Conservation (phyloP, 352 stramenopile species). For the Saprolegnia diclina region DNA sequence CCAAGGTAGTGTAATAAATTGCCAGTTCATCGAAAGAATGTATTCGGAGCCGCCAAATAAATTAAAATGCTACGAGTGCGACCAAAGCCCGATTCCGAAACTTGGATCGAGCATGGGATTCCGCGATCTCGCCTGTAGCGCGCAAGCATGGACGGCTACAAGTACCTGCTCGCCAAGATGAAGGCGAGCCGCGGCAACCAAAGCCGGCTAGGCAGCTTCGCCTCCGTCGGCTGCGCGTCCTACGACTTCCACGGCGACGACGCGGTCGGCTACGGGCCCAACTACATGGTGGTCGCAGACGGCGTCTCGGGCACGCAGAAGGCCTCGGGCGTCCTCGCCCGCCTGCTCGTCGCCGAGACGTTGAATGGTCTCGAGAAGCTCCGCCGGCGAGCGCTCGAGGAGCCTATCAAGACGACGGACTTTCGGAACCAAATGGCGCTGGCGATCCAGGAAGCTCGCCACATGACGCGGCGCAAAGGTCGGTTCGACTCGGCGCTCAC, state of each 20-base stretch:
- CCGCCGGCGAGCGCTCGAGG: constrained; percentile 41
- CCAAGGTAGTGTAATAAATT: too few species aligned
- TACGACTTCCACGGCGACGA: constrained; percentile 84
- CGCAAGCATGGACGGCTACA: constrained; percentile 23
- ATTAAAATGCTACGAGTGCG: too few species aligned
- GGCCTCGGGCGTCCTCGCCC: constrained; percentile 68
- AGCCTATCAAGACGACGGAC: constrained; percentile 48
- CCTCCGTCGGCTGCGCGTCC: constrained; percentile 64
- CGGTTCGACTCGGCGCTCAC: constrained; percentile 79
- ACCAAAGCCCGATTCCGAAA: too few species aligned
- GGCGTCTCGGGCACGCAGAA: constrained; percentile 83
- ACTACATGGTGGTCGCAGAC: constrained; percentile 83
- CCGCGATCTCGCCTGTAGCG: neutral
- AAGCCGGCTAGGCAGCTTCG: constrained; percentile 39
- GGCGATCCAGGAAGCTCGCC: constrained; percentile 66
- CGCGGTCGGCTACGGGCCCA: constrained; percentile 72
- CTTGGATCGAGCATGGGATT: neutral
- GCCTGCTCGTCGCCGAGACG: constrained; percentile 72
- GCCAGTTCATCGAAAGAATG: too few species aligned
- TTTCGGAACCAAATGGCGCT: constrained; percentile 61
- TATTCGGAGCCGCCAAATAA: too few species aligned
- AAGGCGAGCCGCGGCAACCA: constrained; percentile 27
- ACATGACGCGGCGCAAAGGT: constrained; percentile 67
- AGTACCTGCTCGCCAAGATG: constrained; percentile 26
- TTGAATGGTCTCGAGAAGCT: constrained; percentile 62